Evolutionary conservation across 108 stramenopile species (phyloP).

Genomic region (Nitzschia putrida): DNA sequence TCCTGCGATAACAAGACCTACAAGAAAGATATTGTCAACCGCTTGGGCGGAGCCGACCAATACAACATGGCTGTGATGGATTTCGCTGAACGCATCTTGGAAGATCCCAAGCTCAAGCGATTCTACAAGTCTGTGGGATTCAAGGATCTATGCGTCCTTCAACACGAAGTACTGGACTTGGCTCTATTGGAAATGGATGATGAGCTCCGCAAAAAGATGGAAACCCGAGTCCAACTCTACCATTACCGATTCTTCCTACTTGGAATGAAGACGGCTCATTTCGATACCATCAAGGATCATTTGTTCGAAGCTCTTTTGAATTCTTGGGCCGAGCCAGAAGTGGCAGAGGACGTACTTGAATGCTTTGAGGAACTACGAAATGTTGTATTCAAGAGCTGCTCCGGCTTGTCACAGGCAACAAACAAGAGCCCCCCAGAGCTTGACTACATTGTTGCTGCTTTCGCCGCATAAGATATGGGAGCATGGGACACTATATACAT

Average conservation of each 20-base stretch:
- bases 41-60: not conserved
- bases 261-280: slow-evolving; percentile 1
- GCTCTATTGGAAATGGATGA: slow-evolving; percentile 7
- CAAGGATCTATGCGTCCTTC: slow-evolving; percentile 1
- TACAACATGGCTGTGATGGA: not conserved
- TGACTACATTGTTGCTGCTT: no score
- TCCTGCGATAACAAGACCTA: not conserved
- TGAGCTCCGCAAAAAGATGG: not conserved
- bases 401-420: no score
- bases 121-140: not conserved
- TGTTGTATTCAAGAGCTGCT: not conserved
- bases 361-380: not conserved
- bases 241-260: not conserved
- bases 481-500: no score
- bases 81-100: not conserved
- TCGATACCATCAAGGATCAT: slow-evolving; percentile 1
- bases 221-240: not conserved
- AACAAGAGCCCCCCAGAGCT: no score
- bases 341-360: slow-evolving; percentile 6
- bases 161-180: not conserved
- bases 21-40: slow-evolving; percentile 9
- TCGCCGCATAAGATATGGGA: no score
- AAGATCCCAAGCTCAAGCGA: not conserved
- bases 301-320: not conserved
- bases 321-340: not conserved